Evolutionary conservation across 441 rosid genomes (phyloP), one percentile per base, ranked within the genome.

Genomic region (Metrosideros polymorpha): DNA sequence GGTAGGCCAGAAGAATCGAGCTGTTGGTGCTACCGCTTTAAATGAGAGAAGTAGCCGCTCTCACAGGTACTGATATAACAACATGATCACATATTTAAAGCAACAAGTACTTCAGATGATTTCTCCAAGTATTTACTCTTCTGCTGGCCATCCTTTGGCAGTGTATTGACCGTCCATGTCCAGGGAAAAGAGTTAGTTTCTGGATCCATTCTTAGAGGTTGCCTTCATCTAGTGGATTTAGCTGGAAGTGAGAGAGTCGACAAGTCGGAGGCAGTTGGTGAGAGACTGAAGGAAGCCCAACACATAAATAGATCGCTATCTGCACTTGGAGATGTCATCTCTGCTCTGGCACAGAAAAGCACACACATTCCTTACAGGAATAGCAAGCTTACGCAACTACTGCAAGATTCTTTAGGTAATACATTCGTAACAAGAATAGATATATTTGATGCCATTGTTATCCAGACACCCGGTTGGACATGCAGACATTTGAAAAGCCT

Each of bases 211-310:
- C 94, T 94, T 45, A 92, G 93, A 88, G 99, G 98, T 14, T 94
- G 99, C 90, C 95, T 97, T 59, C 99, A 97, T 91, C 88, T 97
- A 86, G 99, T 97, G 87, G 99, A 97, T 91, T 93, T 97, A 86
- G 99, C 99, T 83, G 99, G 99, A 84, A 97, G 99, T 86, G 99
- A 97, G 90, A 93, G 99, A 91, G 99, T 96, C 22, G 99, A 96
- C 84, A 96, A 96, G 91, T 97, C 98, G 0, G 99, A 97, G 93
- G 99, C 99, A 24, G 96, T 93, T 8, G 99, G 99, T 4, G 99
- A 97, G 57, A 94, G 99, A 91, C 89, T 97, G 89, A 97, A 96
- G 91, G 99, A 97, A 93, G 98, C 99, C 86, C 99, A 97, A 85
- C 94, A 97, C 84, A 97, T 97, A 71, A 97, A 97, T 76, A 92